Evolutionary conservation across 192 early-diverging fungal species (phyloP).

Genomic region (Paraglomus brasilianum): DNA sequence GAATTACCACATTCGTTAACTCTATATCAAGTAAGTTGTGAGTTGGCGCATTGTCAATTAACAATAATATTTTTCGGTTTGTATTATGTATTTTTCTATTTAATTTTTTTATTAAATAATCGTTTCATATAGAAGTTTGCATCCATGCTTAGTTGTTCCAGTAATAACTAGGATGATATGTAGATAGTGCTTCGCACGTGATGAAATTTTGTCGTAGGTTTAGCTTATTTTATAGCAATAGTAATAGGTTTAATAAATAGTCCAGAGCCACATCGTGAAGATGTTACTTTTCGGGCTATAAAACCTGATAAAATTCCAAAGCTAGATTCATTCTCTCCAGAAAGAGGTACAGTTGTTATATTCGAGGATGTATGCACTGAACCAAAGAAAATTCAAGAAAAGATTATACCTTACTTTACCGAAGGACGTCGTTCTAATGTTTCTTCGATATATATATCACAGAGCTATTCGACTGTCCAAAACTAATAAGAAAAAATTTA

Average conservation of each 20-base stretch:
- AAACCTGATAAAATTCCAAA: constrained; percentile 18
- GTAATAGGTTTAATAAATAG: too few relatives aligned
- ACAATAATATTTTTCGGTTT: neutral
- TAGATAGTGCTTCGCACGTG: too few relatives aligned
- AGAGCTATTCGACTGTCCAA: constrained; percentile 4
- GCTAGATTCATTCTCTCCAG: neutral
- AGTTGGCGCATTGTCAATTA: neutral
- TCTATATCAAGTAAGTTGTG: neutral
- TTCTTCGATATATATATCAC: neutral
- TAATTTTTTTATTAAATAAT: neutral
- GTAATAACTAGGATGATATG: neutral
- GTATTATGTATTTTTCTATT: neutral
- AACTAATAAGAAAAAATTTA: neutral
- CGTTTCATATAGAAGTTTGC: neutral
- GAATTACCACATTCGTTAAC: neutral
- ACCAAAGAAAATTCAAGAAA: neutral
- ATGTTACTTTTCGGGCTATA: neutral
- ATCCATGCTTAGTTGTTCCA: constrained; percentile 8
- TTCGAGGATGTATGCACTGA: neutral
- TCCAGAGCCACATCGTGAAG: neutral
- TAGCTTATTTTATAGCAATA: too few relatives aligned
- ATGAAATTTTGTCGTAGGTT: too few relatives aligned
- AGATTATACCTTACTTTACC: constrained; percentile 13
- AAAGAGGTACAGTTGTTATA: constrained; percentile 10
- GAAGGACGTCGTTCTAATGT: neutral